Percentiles rank a stretch among this genome's conserved stretches.
phyloP scores from a whole-genome alignment of 371 early-diverging fungal species.

The Mucor saturninus region DNA sequence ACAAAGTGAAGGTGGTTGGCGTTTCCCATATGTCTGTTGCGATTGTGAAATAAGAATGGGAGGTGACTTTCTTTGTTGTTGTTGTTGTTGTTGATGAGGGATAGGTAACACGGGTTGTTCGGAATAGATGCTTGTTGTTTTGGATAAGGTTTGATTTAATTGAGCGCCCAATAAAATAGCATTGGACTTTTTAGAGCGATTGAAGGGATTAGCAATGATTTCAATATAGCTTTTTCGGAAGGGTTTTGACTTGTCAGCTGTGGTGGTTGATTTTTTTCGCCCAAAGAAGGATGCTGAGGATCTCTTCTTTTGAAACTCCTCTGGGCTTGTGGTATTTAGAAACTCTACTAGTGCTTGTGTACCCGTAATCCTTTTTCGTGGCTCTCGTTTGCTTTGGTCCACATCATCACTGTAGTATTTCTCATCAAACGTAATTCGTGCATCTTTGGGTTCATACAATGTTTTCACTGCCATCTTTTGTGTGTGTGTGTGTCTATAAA shows the following conservation, averaged over 20 bases:
- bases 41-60: not conserved
- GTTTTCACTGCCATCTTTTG: conserved; percentile 12
- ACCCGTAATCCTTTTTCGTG: conserved; percentile 31
- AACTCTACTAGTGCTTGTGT: conserved; percentile 45
- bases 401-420: conserved; percentile 22
- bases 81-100: not conserved
- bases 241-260: not conserved
- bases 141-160: conserved; percentile 1
- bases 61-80: not conserved
- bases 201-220: conserved; percentile 26
- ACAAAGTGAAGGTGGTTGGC: conserved; percentile 1
- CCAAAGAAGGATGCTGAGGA: conserved; percentile 25
- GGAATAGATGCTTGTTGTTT: conserved; percentile 8
- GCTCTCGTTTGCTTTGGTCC: conserved; percentile 11
- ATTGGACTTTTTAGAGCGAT: not conserved
- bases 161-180: not conserved
- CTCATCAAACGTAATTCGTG: conserved; percentile 24
- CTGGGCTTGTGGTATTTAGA: conserved; percentile 39
- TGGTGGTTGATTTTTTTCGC: conserved; percentile 6
- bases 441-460: conserved; percentile 41
- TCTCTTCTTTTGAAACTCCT: conserved; percentile 33
- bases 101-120: not conserved
- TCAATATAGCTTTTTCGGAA: conserved; percentile 29
- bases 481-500: conserved; percentile 2
- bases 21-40: not conserved